A percentile compares a stretch with the other conserved stretches of the same genome.
These are phyloP conservation scores for Pyricularia grisea DNA, from an alignment of 2,329 filamentous ascomycete genomes.

Conservation along the genomic window DNA sequence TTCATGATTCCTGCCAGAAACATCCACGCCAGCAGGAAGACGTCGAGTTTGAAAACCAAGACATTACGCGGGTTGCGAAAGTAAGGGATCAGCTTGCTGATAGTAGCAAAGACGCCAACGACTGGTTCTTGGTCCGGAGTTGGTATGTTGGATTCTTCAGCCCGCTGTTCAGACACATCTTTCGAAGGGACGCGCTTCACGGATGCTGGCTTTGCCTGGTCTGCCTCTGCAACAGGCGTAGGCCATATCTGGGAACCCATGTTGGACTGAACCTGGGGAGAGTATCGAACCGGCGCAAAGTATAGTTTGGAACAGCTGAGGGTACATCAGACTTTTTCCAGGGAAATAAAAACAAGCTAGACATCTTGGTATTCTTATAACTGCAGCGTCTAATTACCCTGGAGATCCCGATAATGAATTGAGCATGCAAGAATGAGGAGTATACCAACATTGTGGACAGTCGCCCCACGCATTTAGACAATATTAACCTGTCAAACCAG, in stretches of 20 bases:
- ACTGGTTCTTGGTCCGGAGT: not conserved
- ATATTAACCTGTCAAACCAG: not conserved
- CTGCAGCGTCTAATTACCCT: not conserved
- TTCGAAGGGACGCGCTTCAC: not conserved
- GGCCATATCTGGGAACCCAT: constrained; percentile 1
- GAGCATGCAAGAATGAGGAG: not conserved
- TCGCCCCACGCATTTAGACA: not conserved
- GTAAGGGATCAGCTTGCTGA: constrained; percentile 12
- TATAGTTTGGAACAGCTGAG: not conserved
- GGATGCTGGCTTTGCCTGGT: not conserved
- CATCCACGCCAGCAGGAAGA: constrained; percentile 24
- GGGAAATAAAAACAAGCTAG: not conserved
- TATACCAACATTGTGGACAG: not conserved
- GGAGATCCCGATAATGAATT: not conserved
- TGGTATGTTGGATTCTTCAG: not conserved
- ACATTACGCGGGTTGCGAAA: constrained; percentile 22
- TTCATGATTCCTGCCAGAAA: constrained; percentile 26
- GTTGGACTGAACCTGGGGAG: not conserved
- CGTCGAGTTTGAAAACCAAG: constrained; percentile 23
- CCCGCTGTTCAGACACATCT: not conserved
- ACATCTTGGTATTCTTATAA: not conserved
- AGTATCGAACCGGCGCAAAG: not conserved
- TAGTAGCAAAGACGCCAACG: not conserved
- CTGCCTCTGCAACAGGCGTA: not conserved
- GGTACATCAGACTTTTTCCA: not conserved